Conservation (phyloP, 345 rosid species). For the Leavenworthia alabamica region DNA sequence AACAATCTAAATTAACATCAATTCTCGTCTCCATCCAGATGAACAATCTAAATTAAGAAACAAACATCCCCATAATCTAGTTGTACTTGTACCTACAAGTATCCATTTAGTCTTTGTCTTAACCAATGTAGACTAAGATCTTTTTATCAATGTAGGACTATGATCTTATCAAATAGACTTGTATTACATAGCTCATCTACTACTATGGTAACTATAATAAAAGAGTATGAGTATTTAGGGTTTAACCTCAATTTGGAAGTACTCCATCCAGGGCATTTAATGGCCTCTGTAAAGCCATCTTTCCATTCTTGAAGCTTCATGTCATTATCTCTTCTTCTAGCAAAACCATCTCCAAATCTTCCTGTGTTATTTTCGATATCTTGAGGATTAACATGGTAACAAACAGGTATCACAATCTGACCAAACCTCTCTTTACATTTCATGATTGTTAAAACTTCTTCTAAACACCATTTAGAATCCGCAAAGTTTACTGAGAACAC, state of each 20-base stretch:
- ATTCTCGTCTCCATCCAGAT: too few relatives aligned
- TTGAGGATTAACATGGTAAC: constrained; percentile 27
- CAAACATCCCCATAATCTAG: too few relatives aligned
- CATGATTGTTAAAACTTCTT: constrained; percentile 29
- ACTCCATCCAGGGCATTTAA: constrained; percentile 15
- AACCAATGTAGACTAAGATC: too few relatives aligned
- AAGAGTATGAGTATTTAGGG: neutral
- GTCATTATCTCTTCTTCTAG: neutral
- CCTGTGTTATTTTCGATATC: constrained; percentile 25
- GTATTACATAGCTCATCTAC: neutral
- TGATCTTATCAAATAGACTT: too few relatives aligned
- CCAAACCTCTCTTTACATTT: constrained; percentile 16
- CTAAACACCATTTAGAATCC: constrained; percentile 26
- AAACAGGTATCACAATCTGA: constrained; percentile 32
- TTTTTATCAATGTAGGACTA: too few relatives aligned
- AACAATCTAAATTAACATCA: too few relatives aligned
- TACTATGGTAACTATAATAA: neutral
- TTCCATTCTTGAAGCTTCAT: constrained; percentile 3
- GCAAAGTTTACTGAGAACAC: constrained; percentile 23
- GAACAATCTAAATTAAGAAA: too few relatives aligned
- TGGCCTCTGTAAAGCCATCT: constrained; percentile 11
- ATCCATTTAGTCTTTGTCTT: too few relatives aligned
- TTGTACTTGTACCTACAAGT: too few relatives aligned
- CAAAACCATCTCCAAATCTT: constrained; percentile 24
- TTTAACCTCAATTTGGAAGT: constrained; percentile 3